phyloP scores from a whole-genome alignment of 345 rosid species.

The Bretschneidera sinensis region DNA sequence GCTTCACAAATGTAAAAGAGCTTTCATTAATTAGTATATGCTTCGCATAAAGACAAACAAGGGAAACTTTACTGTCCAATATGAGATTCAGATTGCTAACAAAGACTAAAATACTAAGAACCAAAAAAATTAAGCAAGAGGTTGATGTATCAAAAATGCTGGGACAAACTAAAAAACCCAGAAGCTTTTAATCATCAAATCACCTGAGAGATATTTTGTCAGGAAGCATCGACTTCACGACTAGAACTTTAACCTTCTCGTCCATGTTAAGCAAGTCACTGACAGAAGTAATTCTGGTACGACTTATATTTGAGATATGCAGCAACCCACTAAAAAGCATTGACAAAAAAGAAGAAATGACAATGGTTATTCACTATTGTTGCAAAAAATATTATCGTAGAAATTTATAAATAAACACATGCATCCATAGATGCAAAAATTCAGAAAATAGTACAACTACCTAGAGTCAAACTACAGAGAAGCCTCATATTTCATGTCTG shows the following conservation, averaged over 20 bases:
- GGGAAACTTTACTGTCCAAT: too few species aligned
- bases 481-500: not conserved
- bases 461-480: not conserved
- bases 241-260: constrained; percentile 74
- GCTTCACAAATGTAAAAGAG: too few species aligned
- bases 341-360: not conserved
- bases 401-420: not conserved
- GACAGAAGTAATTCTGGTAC: constrained; percentile 46
- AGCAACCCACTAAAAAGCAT: constrained; percentile 64
- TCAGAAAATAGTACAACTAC: not conserved
- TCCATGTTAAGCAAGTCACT: constrained; percentile 60
- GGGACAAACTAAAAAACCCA: too few species aligned
- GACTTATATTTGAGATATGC: constrained; percentile 78
- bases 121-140: too few species aligned
- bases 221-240: constrained; percentile 65
- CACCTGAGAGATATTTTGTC: constrained; percentile 89
- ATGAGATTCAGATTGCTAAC: too few species aligned
- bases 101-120: not conserved
- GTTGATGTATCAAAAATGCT: not conserved
- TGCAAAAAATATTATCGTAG: not conserved
- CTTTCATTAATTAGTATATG: too few species aligned
- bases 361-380: not conserved
- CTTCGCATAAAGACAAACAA: too few species aligned
- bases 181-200: constrained; percentile 1
- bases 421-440: not conserved